Base-by-base conservation (phyloP, 2,329 filamentous ascomycete species). In the Trichophyton rubrum region DNA sequence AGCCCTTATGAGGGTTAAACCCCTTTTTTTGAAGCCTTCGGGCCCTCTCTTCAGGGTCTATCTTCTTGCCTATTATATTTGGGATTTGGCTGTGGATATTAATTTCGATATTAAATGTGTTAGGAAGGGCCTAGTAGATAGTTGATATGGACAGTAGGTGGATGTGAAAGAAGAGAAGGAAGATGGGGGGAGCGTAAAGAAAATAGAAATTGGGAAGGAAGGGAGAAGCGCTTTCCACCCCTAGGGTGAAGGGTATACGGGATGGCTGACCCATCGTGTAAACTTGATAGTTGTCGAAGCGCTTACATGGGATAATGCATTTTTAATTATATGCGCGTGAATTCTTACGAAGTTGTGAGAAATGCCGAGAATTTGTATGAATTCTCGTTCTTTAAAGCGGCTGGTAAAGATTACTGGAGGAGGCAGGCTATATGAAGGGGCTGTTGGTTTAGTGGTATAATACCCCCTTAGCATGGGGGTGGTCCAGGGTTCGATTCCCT, bases 31-130 rank as follows among this genome's bases (percentile, higher is more conserved):
- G 13, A 35, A 41, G n/a, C 40, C 57, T 59, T 27, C 22, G 22
- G 43, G 60, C 60, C 59, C 62, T 57, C 57, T 64, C 58, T 51
- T 62, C 56, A 49, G 59, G 59, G 45, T 56, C 60, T 41, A 63
- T 58, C 61, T 61, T 62, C 47, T 40, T 62, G 27, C 55, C 24
- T 51, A 60, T 63, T 61, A 53, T 33, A n/a, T 45, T 17, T 35
- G 47, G 35, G 17, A 53, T 49, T 49, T 38, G 13, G 35, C 13
- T n/a, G 13, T 43, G n/a, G 40, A 17, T 43, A 43, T 43, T 20
- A 2, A 43, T 43, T 43, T 43, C 2, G 40, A 43, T 43, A 17
- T 43, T n/a, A n/a, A 43, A 43, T 43, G n/a, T 43, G 2, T 43
- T 15, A 43, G 40, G 40, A 4, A 43, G 40, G 40, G 5, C 4